Evolutionary conservation across 2,329 filamentous ascomycete genomes (phyloP).

Genomic region (Aspergillus novofumigatus): DNA sequence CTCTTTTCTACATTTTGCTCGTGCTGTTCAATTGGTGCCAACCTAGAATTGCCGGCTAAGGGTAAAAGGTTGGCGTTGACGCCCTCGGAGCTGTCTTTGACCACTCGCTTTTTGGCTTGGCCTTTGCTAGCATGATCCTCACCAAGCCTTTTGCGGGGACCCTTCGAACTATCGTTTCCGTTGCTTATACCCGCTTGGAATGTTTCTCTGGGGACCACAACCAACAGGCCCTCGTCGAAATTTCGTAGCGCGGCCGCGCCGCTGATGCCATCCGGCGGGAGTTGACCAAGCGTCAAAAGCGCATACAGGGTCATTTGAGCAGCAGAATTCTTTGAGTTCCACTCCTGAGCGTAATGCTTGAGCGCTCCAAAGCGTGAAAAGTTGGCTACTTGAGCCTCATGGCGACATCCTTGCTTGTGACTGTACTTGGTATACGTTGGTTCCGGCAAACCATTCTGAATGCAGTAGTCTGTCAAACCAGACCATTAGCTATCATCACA

Average conservation of each 20-base stretch:
- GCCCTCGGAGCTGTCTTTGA: not conserved
- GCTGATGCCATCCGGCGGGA: not conserved
- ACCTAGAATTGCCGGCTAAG: slow-evolving; percentile 13
- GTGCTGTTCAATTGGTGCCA: slow-evolving; percentile 9
- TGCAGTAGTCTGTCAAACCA: slow-evolving; percentile 20
- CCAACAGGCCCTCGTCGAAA: not conserved
- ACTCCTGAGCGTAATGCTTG: slow-evolving; percentile 18
- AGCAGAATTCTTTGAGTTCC: slow-evolving; percentile 24
- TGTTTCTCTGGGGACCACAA: slow-evolving; percentile 1
- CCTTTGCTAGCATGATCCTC: not conserved
- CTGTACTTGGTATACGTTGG: slow-evolving; percentile 22
- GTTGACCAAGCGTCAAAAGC: slow-evolving; percentile 13
- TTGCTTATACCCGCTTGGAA: not conserved
- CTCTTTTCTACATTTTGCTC: slow-evolving; percentile 7
- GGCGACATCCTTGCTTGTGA: slow-evolving; percentile 21
- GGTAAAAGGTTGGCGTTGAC: slow-evolving; percentile 19
- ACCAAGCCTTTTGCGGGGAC: not conserved
- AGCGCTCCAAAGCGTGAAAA: slow-evolving; percentile 16
- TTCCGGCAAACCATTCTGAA: slow-evolving; percentile 10
- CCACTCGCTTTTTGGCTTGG: not conserved
- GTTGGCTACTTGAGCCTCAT: slow-evolving; percentile 22
- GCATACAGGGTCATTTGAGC: slow-evolving; percentile 26
- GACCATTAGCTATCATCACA: not conserved
- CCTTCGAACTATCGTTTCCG: not conserved
- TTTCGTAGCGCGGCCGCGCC: slow-evolving; percentile 4